Evolutionary conservation across 2,329 filamentous ascomycete genomes (phyloP), one percentile per base, ranked within the genome.

Genomic region (Sarocladiaceae sp.): DNA sequence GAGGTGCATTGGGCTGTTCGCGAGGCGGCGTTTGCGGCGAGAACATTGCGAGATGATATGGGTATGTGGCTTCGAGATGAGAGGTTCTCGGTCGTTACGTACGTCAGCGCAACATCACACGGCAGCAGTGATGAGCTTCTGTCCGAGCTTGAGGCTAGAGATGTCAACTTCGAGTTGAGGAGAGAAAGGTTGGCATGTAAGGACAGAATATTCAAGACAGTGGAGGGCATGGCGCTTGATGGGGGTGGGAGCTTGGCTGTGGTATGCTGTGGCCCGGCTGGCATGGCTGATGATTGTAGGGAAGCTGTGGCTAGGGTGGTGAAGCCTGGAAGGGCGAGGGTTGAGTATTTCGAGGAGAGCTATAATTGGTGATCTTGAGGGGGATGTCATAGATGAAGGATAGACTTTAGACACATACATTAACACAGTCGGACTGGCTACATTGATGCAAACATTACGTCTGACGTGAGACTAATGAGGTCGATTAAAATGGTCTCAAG

Each of bases 301-400:
- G 58, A 62, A 2, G 56, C 64, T 13, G 53, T 74, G 17, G 56
- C 22, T n/a, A 48, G 44, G 44, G 44, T 20, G 25, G 12, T 48
- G 4, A 23, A 15, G 6, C 7, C 22, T 33, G 17, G 3, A 6
- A 48, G 15, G 44, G 44, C 22, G 54, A 2, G 55, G 55, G 56
- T 73, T 51, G 68, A 74, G 12, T 74, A 73, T 33, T 74, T 73
- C 52, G 69, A 74, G 25, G 72, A 74, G 57, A 69, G 65, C 4
- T 74, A 74, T 31, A 67, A 68, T 22, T 75, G 72, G 72, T 75
- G 48, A 62, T 8, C 35, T 17, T 12, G 35, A 37, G 18, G n/a
- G 12, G 35, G 35, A 17, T 37, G 35, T 8, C n/a, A 17, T 17
- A 37, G 18, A 31, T 31, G 29, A n/a, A n/a, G n/a, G n/a, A 51